Percentiles rank a stretch among this genome's conserved stretches.
phyloP scores from a whole-genome alignment of 2,329 filamentous ascomycete genomes.

The Fusarium torulosum region DNA sequence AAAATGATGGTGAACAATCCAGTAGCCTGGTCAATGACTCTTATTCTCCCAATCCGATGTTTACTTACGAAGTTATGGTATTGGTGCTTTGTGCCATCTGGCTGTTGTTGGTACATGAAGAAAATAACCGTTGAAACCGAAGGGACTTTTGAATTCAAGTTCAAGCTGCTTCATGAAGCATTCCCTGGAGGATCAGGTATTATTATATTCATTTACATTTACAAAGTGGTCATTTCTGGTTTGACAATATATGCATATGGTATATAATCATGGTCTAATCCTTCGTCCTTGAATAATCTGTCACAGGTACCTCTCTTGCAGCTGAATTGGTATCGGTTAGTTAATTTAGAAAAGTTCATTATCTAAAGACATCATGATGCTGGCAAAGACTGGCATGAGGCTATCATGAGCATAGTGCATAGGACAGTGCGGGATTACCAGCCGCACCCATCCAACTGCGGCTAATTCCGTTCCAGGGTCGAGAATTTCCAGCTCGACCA shows the following conservation, averaged over 20 bases:
- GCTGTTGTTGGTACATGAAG: too few species aligned
- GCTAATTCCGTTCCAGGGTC: slow-evolving; percentile 39
- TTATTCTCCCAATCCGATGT: too few species aligned
- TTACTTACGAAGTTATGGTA: too few species aligned
- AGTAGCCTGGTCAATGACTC: too few species aligned
- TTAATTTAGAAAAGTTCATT: background rate
- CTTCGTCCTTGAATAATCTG: too few species aligned
- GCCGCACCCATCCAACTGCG: slow-evolving; percentile 25
- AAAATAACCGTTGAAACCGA: too few species aligned
- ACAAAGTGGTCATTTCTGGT: background rate
- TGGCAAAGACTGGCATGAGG: slow-evolving; percentile 9
- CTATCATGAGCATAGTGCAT: slow-evolving; percentile 40
- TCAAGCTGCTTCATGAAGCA: too few species aligned
- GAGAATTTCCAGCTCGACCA: slow-evolving; percentile 48
- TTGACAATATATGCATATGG: background rate
- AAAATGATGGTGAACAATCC: background rate
- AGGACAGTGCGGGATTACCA: background rate
- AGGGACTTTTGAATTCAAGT: too few species aligned
- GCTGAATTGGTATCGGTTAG: too few species aligned
- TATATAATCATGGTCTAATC: background rate
- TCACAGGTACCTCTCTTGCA: background rate
- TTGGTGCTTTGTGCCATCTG: too few species aligned
- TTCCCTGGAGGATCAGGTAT: too few species aligned
- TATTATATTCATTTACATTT: background rate
- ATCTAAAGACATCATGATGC: background rate